phyloP scores from a whole-genome alignment of 2,329 filamentous ascomycete species.

The Botrytis fragariae region DNA sequence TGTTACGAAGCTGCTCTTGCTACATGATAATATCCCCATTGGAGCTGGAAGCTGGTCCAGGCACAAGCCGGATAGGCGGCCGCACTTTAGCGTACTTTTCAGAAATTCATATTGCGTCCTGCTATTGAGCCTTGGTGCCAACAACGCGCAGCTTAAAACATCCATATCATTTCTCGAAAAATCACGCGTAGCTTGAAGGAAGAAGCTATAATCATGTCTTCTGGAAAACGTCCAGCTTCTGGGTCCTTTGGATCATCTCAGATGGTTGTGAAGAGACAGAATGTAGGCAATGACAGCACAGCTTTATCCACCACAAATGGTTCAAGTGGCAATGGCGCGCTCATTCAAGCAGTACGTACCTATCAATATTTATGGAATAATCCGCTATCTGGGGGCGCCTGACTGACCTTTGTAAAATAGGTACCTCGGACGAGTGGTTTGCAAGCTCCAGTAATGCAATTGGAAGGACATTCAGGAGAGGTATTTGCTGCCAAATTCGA shows the following conservation, averaged over 20 bases:
- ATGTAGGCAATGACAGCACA: constrained; percentile 52
- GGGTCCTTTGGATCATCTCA: constrained; percentile 77
- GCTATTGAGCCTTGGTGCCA: not conserved
- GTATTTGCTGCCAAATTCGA: constrained; percentile 91
- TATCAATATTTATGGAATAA: constrained; percentile 15
- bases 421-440: constrained; percentile 76
- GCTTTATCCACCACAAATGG: constrained; percentile 58
- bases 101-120: constrained; percentile 17
- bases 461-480: constrained; percentile 79
- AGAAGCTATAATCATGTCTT: constrained; percentile 60
- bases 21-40: constrained; percentile 2
- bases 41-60: constrained; percentile 12
- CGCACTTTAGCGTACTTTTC: constrained; percentile 19
- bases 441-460: constrained; percentile 89
- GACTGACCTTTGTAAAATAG: constrained; percentile 47
- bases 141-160: constrained; percentile 13
- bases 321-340: constrained; percentile 56
- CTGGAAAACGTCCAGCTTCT: constrained; percentile 88
- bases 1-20: not conserved
- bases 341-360: constrained; percentile 62
- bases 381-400: constrained; percentile 12
- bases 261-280: constrained; percentile 86
- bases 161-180: not conserved
- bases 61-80: constrained; percentile 16
- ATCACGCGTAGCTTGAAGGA: not conserved